Base-by-base conservation (phyloP, 1,284 basidiomycete species). In the Laetiporus sulphureus region DNA sequence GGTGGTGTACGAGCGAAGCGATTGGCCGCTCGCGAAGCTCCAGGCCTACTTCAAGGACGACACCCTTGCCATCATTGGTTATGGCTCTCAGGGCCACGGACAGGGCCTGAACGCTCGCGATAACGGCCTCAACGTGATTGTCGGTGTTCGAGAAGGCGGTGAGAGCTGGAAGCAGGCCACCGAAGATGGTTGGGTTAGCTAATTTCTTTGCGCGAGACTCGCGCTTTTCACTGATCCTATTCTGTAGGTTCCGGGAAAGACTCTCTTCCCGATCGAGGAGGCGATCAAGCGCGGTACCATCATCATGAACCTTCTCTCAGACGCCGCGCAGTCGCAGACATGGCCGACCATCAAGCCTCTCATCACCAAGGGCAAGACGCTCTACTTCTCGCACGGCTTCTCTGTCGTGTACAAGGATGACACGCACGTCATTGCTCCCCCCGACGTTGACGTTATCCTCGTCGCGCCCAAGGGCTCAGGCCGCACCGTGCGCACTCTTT, bases 341-440 rank as follows among this genome's bases (percentile, higher is more conserved):
- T 99, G 95, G 95, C 73, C 83, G 36, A 72, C 78, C 48, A 62
- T 99, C 58, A 84, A 82, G 33, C 92, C 94, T 48, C 77, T 93
- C 56, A 92, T 98, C 73, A 97, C 91, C 68, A 93, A 95, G 79
- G 94, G 91, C 70, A 98, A 99, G 80, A 99, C 96, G 19, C 85
- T 99, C 54, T 98, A 99, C 85, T 99, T 99, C 75, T 92, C 94
- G 6, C 96, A 99, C 69, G 96, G 96, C 61, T 99, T 99, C 85
- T 98, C 94, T 54, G 80, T 98, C 56, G 92, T 99, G 53, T 99
- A 88, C 84, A 92, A 95, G 77, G 83, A 98, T 18, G 91, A 98
- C 69, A 99, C 95, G 54, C 76, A 94, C 50, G 92, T 99, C 55
- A 62, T 94, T 38, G 88, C 92, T 50, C 96, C 96, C 41, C 61